Evolutionary conservation across 1,284 basidiomycete species (phyloP), one percentile per base, ranked within the genome.

Genomic region (Rhodotorula glutinis): DNA sequence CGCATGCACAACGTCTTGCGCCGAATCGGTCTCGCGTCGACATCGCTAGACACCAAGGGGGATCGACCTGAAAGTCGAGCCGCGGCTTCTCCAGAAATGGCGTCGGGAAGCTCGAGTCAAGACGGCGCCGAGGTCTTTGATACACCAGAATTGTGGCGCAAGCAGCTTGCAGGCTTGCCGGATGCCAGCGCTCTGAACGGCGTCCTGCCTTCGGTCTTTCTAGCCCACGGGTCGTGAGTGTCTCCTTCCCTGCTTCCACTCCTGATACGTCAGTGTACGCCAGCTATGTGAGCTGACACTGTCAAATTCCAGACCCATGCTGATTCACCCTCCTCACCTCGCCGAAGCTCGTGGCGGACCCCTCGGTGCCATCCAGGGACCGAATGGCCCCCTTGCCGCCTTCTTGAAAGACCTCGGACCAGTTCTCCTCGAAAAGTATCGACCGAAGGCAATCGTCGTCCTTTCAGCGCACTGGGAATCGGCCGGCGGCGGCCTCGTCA

Each of bases 381-480:
- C 84, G 2, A 79, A 80, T 9, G 85, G 87, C 1, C 81, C 84
- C 4, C 79, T 88, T 19, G 84, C 84, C 1, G 75, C 76, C 13
- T 91, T 90, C 77, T 78, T 91, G 64, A 80, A 79, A 54, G 85
- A 87, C 67, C 88, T 90, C 77, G 88, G 88, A 1, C 85, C 85
- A 3, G 81, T 81, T 0, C 76, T 91, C 38, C 74, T 89, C 57
- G 76, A 84, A 62, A 89, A 89, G 77, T 90, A 90, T 77, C 81
- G 84, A 51, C 88, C 88, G 2, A 86, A 85, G 75, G 88, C 83
- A 17, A 87, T 90, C 64, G 83, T 90, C 3, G 87, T 90, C 1
- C 89, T 90, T 79, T 88, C 87, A 72, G 88, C 88, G 23, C 88
- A 90, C 74, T 90, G 88, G 88, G 88, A 90, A 74, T 86, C 87